Evolutionary conservation across 169 alveolate genomes (phyloP), one percentile per base, ranked within the genome.

Genomic region (Plasmodium fragile): DNA sequence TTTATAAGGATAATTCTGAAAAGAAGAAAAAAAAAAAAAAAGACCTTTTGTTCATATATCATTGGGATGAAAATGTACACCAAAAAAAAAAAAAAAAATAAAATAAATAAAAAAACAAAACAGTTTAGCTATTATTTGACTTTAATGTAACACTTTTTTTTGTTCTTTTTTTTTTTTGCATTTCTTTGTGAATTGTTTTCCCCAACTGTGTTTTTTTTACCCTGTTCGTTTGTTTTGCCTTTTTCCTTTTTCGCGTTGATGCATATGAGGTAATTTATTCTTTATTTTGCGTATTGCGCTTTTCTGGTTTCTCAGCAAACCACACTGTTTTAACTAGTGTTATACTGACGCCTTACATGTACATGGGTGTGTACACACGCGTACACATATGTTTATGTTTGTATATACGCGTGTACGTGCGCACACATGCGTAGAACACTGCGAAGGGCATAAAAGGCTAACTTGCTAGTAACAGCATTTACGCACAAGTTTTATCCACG

Each of bases 281-380:
- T 81, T 55, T 52, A 28, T 81, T 52, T 65, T 69, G 36, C 75
- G 25, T 69, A 18, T 11, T 45, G 43, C 7, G 7, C 22, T 82
- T 30, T 39, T 69, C 49, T 70, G 32, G 81, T 30, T 82, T 70
- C 53, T 18, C 28, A 28, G 32, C 16, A 22, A 13, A 69, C 49
- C 72, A 82, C 70, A 22, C 53, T 39, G 72, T 82, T 78, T 81
- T 81, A 52, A 81, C 22, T n/a, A 43, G 71, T 52, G 36, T 34
- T 30, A 55, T 55, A 72, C 22, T 84, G 43, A n/a, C 25, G 25
- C 22, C 25, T 73, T 84, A 65, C 45, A 49, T 69, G 22, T 28
- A 45, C 52, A 70, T 45, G 13, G 16, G 43, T 82, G 22, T 49
- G 55, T 81, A 28, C 41, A 53, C 10, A 16, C 18, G 18, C 22